These are phyloP conservation scores for Phialophora tarda DNA, from an alignment of 2,329 filamentous ascomycete species.

Conservation along the genomic window DNA sequence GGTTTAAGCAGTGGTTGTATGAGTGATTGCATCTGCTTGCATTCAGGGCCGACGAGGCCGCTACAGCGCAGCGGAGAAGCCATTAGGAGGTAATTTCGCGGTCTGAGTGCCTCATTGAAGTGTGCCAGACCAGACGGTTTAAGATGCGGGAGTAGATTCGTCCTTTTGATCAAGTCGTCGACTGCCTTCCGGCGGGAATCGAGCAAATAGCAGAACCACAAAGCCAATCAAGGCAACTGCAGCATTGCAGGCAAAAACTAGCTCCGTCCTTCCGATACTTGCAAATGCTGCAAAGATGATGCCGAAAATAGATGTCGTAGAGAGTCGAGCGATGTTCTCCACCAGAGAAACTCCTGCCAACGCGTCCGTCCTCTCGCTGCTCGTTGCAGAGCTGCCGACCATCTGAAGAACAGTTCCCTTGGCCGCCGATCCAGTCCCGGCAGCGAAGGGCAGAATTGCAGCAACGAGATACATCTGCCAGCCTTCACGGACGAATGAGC, in stretches of 20 bases:
- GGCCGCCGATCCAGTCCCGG: conserved; percentile 70
- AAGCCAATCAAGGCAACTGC: conserved; percentile 38
- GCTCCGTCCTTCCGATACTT: conserved; percentile 61
- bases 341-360: conserved; percentile 72
- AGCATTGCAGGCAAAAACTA: conserved; percentile 72
- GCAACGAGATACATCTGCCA: conserved; percentile 75
- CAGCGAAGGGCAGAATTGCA: conserved; percentile 69
- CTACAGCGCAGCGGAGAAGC: background rate
- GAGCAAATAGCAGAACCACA: conserved; percentile 35
- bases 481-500: conserved; percentile 64
- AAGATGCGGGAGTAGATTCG: background rate
- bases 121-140: background rate
- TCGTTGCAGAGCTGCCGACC: conserved; percentile 58
- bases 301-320: conserved; percentile 70
- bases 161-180: conserved; percentile 16
- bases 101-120: background rate
- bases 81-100: background rate
- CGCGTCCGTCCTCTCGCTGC: conserved; percentile 65
- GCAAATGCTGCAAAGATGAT: conserved; percentile 70
- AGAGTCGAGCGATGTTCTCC: conserved; percentile 69
- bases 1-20: conserved; percentile 45
- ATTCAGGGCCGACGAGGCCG: background rate
- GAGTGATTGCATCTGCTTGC: background rate
- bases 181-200: conserved; percentile 38
- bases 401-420: conserved; percentile 77